A percentile compares a stretch with the other conserved stretches of the same genome.
Evolutionary conservation across 1,284 basidiomycete species (phyloP).

Genomic region (Sutorius eximius): DNA sequence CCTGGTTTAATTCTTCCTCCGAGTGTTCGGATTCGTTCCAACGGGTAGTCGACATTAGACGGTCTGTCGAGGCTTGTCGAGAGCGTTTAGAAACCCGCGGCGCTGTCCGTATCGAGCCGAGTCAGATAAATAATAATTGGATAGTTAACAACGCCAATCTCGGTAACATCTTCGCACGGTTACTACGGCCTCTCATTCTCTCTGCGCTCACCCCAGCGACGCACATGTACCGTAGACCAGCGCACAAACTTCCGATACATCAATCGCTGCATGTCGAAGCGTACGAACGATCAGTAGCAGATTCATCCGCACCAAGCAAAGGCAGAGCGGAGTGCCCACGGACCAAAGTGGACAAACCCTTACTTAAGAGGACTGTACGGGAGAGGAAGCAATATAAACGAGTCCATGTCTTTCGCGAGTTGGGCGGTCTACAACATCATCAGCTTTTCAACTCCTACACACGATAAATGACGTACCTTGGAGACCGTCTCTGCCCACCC

Average conservation of each 20-base stretch:
- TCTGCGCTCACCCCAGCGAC: background rate
- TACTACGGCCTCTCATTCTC: background rate
- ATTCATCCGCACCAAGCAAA: background rate
- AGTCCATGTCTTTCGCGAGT: conserved; percentile 76
- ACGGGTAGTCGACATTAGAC: conserved; percentile 32
- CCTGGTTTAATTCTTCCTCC: conserved; percentile 52
- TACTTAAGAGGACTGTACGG: conserved; percentile 81
- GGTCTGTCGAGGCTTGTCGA: conserved; percentile 22
- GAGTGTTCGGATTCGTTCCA: conserved; percentile 60
- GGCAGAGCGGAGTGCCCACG: background rate
- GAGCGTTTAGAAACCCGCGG: background rate
- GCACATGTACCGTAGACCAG: background rate
- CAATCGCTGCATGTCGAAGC: background rate
- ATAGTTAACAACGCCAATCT: background rate
- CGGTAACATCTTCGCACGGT: conserved; percentile 17
- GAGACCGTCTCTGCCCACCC: conserved; percentile 94
- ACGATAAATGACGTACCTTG: conserved; percentile 54
- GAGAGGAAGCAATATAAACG: conserved; percentile 70
- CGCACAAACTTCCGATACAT: background rate
- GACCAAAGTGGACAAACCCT: background rate
- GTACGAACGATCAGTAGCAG: background rate
- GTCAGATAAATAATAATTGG: conserved; percentile 2
- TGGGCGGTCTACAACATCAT: conserved; percentile 65
- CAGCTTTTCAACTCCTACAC: conserved; percentile 4
- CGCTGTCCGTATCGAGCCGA: background rate